Conservation (phyloP, 2,329 filamentous ascomycete species). For the Fusarium subtropicale region DNA sequence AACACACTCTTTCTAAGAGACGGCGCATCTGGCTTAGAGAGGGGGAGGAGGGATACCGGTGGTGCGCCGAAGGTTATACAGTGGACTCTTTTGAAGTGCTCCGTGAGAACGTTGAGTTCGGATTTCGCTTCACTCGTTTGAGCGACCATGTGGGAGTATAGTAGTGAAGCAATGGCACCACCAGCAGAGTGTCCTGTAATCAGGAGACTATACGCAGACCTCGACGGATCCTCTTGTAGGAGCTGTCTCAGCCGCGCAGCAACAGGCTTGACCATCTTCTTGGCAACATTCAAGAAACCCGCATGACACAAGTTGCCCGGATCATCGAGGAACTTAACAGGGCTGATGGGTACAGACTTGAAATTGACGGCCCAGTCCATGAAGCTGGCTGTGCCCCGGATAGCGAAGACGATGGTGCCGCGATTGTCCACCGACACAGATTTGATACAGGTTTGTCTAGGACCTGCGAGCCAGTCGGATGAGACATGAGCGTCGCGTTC, state of each 20-base stretch:
- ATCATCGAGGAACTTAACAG: conserved; percentile 80
- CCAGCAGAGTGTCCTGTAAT: conserved; percentile 90
- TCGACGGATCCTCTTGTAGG: conserved; percentile 76
- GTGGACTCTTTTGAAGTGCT: conserved; percentile 81
- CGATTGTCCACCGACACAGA: conserved; percentile 81
- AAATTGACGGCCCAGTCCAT: conserved; percentile 91
- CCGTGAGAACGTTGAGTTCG: conserved; percentile 76
- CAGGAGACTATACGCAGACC: conserved; percentile 75
- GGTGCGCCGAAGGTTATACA: conserved; percentile 90
- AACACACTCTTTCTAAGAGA: conserved; percentile 76
- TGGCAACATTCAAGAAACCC: conserved; percentile 81
- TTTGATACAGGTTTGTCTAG: conserved; percentile 88
- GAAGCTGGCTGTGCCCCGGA: conserved; percentile 82
- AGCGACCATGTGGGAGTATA: conserved; percentile 85
- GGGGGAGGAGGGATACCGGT: conserved; percentile 77
- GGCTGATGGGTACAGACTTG: conserved; percentile 73
- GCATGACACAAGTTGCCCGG: conserved; percentile 80
- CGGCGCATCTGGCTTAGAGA: conserved; percentile 66
- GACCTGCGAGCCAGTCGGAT: conserved; percentile 77
- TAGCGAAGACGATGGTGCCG: conserved; percentile 84
- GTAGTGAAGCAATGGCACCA: conserved; percentile 81
- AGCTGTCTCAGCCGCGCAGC: conserved; percentile 76
- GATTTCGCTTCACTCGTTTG: conserved; percentile 65
- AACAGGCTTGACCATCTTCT: conserved; percentile 79
- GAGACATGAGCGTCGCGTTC: conserved; percentile 77